A percentile compares a stretch with the other conserved stretches of the same genome.
These are phyloP conservation scores for Gaeumannomyces tritici DNA, from an alignment of 2,329 filamentous ascomycete species.

Conservation along the genomic window DNA sequence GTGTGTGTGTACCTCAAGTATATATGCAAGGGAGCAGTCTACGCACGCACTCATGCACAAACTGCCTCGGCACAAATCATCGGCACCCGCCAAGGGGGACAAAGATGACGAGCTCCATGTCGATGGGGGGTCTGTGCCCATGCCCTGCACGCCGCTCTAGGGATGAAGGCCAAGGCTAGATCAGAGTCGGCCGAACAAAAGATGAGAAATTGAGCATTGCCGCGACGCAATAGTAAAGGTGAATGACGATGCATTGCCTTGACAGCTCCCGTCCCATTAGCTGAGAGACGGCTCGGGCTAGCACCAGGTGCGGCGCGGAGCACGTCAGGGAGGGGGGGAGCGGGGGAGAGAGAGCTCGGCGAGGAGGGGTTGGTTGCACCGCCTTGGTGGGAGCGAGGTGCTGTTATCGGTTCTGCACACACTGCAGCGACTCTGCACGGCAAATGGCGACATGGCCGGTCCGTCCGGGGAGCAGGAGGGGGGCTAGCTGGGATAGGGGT, in stretches of 20 bases:
- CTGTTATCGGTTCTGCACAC: too few relatives aligned
- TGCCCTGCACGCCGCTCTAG: too few relatives aligned
- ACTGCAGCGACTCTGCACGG: neutral
- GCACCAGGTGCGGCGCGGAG: too few relatives aligned
- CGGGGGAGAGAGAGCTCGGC: too few relatives aligned
- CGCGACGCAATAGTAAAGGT: neutral
- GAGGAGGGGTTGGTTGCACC: neutral
- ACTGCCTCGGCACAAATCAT: neutral
- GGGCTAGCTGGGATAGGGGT: neutral
- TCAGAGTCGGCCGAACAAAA: too few relatives aligned
- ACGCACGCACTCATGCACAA: neutral
- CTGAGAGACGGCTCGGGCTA: too few relatives aligned
- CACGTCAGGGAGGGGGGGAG: neutral
- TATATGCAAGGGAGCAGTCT: neutral
- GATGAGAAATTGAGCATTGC: too few relatives aligned
- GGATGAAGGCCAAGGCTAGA: neutral
- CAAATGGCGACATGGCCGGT: neutral
- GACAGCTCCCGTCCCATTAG: neutral
- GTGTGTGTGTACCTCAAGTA: neutral
- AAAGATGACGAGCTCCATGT: too few relatives aligned
- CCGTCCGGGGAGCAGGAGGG: too few relatives aligned
- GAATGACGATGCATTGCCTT: neutral
- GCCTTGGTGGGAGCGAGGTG: neutral
- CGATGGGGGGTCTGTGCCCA: too few relatives aligned
- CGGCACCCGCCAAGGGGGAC: too few relatives aligned